Base-by-base conservation (phyloP, 2,329 filamentous ascomycete genomes). In the Colletotrichum sp. region DNA sequence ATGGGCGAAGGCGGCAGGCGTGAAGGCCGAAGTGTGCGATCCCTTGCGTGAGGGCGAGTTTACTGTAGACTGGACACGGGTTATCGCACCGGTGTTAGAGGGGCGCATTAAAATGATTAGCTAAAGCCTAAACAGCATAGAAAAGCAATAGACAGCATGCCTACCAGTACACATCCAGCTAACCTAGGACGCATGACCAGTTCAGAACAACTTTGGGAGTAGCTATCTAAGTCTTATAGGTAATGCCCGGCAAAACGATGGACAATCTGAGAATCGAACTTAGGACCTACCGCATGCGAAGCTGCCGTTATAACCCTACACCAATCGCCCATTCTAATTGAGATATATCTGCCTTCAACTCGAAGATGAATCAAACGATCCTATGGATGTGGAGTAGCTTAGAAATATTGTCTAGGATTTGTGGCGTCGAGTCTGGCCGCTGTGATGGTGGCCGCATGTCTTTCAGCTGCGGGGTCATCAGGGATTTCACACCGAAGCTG, bases 81-180 rank as follows among this genome's bases (percentile, higher is more conserved):
- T 95, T 3, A 96, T 98, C 83, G 92, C 93, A 71, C 96, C 96
- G 1, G 90, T 90, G 72, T 77, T 96, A 10, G 95, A 98, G 82
- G 95, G 95, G 2, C 90, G 95, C 64, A 98, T 98, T 57, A 83
- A 82, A 36, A 89, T 89, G 82, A 81, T 89, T 4, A 80, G 74
- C 28, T 71, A 75, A 36, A 36, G 34, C 34, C 34, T 3, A 18
- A 30, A 69, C 6, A 24, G 32, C 9, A 60, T 57, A 66, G 24
- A 66, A 52, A 24, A 24, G 34, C 15, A 44, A n/a, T 36, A 68
- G 21, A 73, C 4, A 21, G 39, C 28, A 59, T 63, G n/a, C 24
- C 12, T 59, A 18, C 9, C 10, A n/a, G 24, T 1, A 21, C 7
- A 55, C 12, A 18, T 44, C 0, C 3, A 7, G 34, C n/a, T 0